Base-by-base conservation (phyloP, 306 rosid species). In the Geum urbanum region DNA sequence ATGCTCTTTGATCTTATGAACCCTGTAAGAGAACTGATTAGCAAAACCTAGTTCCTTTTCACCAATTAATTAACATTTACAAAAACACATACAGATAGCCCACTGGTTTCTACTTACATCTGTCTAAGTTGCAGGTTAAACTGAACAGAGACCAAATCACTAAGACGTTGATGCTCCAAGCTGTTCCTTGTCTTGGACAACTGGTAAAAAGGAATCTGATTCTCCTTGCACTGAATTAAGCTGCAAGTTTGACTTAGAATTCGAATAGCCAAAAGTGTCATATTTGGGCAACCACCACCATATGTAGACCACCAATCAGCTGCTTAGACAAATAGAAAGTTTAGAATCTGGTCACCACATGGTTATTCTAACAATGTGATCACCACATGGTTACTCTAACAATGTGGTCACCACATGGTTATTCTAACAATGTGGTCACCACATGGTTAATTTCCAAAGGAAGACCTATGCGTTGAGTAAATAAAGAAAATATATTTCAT, bases 261-360 rank as follows among this genome's bases (percentile, higher is more conserved):
- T 24, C 78, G 89, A 66, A 89, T 76, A 8, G 91, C 88, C 62
- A 89, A 55, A 39, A 80, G 85, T 0, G 91, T 78, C 77, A 89
- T 71, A 79, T 82, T 81, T 16, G 96, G 91, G 81, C 91, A 89
- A 58, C 88, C 83, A 75, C 96, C 81, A 62, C 96, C 96, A 79
- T 89, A 89, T 53, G 96, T 89, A 54, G 91, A 86, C 96, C 96
- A 86, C 96, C 96, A 89, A 79, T 86, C 91, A 61, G 87, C 91
- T 88, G 89, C 89, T 86, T 53, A 47, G 73, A 84, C 67, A 43
- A 72, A 12, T 32, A 82, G 19, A 66, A 24, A 47, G 40, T 56
- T 66, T 46, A 72, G 10, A 32, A 32, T 32, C 37, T 32, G 37
- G 27, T 24, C 27, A 24, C 27, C 27, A 24, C 27, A 24, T 24